These are phyloP conservation scores for Neurospora intermedia DNA, from an alignment of 495 filamentous ascomycete genomes.

Conservation along the genomic window DNA sequence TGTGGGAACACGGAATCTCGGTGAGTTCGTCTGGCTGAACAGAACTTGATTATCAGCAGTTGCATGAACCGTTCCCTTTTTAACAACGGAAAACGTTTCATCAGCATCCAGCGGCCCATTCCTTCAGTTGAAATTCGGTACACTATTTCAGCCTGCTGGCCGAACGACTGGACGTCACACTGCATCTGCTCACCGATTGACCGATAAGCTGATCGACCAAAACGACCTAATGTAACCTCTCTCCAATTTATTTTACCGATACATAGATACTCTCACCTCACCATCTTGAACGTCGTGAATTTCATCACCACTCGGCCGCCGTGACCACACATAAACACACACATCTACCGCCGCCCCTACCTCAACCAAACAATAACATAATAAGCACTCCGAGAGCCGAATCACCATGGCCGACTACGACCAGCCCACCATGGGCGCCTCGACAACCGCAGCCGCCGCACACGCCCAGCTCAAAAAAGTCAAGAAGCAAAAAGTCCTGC, in stretches of 20 bases:
- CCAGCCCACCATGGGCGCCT: neutral
- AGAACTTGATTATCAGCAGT: neutral
- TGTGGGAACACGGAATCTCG: neutral
- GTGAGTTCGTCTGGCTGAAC: neutral
- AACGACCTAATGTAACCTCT: neutral
- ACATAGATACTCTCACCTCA: neutral
- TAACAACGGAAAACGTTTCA: neutral
- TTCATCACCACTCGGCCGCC: neutral
- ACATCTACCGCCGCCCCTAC: neutral
- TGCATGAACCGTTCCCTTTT: neutral
- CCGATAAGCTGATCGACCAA: neutral
- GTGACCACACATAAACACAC: neutral
- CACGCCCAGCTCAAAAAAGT: conserved; percentile 40
- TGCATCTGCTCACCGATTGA: neutral
- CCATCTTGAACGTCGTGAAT: neutral
- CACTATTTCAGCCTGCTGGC: neutral
- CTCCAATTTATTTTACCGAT: neutral
- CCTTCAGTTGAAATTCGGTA: neutral
- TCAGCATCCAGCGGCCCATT: neutral
- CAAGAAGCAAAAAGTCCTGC: conserved; percentile 51
- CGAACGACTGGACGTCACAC: neutral
- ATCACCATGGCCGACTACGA: neutral
- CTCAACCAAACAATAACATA: no score
- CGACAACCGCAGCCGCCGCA: neutral
- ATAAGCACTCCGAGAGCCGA: no score